phyloP scores from a whole-genome alignment of 495 filamentous ascomycete species.

The Aspergillus heteromorphus region DNA sequence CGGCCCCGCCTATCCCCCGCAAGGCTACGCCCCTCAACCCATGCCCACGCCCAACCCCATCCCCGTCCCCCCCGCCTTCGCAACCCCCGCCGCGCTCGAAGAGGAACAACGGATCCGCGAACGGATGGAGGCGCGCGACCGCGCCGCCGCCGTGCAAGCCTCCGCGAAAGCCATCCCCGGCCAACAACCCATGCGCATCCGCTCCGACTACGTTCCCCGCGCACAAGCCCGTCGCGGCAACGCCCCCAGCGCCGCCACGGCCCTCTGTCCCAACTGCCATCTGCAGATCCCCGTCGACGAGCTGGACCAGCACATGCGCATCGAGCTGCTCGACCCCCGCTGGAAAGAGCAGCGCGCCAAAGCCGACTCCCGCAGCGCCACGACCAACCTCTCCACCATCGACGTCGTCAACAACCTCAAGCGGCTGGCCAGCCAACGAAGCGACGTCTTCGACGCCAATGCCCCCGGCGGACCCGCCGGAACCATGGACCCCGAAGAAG shows the following conservation, averaged over 20 bases:
- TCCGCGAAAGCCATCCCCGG: conserved; percentile 62
- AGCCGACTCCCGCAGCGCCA: conserved; percentile 73
- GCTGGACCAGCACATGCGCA: conserved; percentile 90
- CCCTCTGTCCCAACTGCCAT: conserved; percentile 89
- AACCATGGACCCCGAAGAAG: conserved; percentile 53
- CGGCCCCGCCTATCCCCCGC: conserved; percentile 32
- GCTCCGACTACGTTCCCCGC: conserved; percentile 83
- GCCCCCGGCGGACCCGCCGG: conserved; percentile 22
- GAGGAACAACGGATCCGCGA: conserved; percentile 64
- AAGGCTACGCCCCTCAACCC: conserved; percentile 33
- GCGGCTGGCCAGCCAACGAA: conserved; percentile 87
- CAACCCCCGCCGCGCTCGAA: conserved; percentile 48
- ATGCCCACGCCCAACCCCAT: conserved; percentile 36
- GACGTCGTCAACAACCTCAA: conserved; percentile 95
- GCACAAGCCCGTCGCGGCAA: conserved; percentile 64
- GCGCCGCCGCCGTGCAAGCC: conserved; percentile 71
- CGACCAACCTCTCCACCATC: conserved; percentile 78
- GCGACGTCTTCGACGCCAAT: conserved; percentile 77
- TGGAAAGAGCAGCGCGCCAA: conserved; percentile 96
- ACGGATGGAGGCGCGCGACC: conserved; percentile 60
- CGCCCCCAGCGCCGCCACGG: conserved; percentile 59
- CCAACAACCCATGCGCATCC: conserved; percentile 78
- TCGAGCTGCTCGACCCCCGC: conserved; percentile 88
- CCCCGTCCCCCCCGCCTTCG: conserved; percentile 13
- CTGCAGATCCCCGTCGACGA: conserved; percentile 82